phyloP scores from a whole-genome alignment of 2,329 filamentous ascomycete species.

The Xylaria sp. region DNA sequence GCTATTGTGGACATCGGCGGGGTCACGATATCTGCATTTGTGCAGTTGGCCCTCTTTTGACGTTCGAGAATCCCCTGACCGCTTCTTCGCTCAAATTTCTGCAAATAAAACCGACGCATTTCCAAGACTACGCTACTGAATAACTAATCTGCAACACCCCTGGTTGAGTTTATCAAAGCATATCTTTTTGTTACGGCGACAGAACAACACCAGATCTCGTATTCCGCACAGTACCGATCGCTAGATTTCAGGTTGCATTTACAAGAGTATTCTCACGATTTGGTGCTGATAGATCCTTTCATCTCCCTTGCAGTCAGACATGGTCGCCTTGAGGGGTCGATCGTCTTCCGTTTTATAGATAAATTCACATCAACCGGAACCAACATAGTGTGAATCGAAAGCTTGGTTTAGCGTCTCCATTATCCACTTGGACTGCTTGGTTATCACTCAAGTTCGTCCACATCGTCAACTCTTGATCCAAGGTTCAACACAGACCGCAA shows the following conservation, averaged over 20 bases:
- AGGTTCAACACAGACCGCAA: conserved; percentile 35
- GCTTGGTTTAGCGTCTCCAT: conserved; percentile 18
- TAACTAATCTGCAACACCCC: conserved; percentile 12
- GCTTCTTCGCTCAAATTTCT: conserved; percentile 44
- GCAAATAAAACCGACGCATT: conserved; percentile 34
- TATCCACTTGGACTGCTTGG: conserved; percentile 31
- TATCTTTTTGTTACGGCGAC: not conserved
- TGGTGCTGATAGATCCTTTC: conserved; percentile 5
- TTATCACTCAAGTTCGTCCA: conserved; percentile 22
- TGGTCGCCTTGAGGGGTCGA: not conserved
- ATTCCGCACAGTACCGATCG: conserved; percentile 25
- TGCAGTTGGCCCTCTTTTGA: conserved; percentile 28
- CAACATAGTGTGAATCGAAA: conserved; percentile 15
- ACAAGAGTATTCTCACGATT: not conserved
- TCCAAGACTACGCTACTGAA: conserved; percentile 19
- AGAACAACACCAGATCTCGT: not conserved
- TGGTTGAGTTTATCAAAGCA: conserved; percentile 3
- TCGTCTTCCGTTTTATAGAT: not conserved
- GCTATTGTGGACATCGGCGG: conserved; percentile 40
- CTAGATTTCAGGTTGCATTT: conserved; percentile 1
- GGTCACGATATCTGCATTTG: conserved; percentile 44
- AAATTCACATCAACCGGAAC: conserved; percentile 1
- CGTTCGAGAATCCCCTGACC: conserved; percentile 33
- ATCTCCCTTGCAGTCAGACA: not conserved
- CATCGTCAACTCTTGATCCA: conserved; percentile 24